Evolutionary conservation across 1,139 yeast species (phyloP).

Genomic region (Petasospora rhodanensis): DNA sequence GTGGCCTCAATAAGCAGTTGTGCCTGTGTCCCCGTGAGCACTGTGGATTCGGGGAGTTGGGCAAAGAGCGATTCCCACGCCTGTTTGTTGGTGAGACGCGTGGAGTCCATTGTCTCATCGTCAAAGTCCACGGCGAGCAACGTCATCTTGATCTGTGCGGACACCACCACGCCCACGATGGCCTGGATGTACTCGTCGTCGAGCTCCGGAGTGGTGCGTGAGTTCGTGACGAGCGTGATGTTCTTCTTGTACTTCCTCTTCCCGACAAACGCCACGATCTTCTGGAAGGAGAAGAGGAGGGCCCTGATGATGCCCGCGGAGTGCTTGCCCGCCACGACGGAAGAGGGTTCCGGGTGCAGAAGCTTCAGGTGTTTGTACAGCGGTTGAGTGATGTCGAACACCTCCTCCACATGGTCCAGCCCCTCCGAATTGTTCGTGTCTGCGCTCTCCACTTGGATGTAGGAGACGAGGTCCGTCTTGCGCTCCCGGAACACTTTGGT

Average conservation of each 20-base stretch:
- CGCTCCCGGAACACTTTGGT: conserved; percentile 42
- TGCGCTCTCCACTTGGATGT: conserved; percentile 33
- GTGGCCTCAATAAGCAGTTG: conserved; percentile 11
- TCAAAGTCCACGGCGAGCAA: conserved; percentile 24
- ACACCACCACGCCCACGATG: conserved; percentile 7
- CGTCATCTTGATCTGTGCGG: conserved; percentile 12
- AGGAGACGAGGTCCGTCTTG: conserved; percentile 52
- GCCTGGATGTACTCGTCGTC: conserved; percentile 9
- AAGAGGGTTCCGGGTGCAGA: conserved; percentile 8
- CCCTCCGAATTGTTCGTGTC: conserved; percentile 12
- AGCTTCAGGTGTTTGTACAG: conserved; percentile 9
- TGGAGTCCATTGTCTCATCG: not conserved
- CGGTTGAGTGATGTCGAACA: conserved; percentile 12
- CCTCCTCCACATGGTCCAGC: conserved; percentile 2
- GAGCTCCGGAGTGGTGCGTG: conserved; percentile 14
- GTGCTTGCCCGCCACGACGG: conserved; percentile 1
- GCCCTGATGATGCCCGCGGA: conserved; percentile 19
- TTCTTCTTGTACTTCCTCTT: conserved; percentile 24
- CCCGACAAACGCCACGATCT: conserved; percentile 16
- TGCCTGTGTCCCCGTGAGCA: conserved; percentile 13
- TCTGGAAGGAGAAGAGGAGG: conserved; percentile 17
- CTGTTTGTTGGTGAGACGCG: conserved; percentile 1
- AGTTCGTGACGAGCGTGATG: conserved; percentile 23
- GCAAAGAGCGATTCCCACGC: conserved; percentile 14
- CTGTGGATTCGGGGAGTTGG: conserved; percentile 9